Evolutionary conservation across 2,329 filamentous ascomycete genomes (phyloP).

Genomic region (Talaromyces sp.): DNA sequence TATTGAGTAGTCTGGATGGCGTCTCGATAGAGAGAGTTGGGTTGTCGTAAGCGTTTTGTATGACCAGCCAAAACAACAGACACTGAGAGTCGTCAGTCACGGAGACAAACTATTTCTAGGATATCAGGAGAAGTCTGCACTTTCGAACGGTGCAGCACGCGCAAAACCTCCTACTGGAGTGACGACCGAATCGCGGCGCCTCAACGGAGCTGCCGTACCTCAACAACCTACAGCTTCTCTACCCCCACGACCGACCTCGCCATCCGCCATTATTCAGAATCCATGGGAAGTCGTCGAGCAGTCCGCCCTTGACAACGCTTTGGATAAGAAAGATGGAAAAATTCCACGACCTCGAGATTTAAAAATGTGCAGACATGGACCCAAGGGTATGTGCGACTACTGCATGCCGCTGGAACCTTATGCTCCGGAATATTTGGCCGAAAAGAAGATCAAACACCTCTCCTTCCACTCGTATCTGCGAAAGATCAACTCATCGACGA

Average conservation of each 20-base stretch:
- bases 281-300: constrained; percentile 92
- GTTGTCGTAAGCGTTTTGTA: constrained; percentile 46
- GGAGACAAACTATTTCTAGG: constrained; percentile 87
- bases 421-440: constrained; percentile 77
- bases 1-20: constrained; percentile 50
- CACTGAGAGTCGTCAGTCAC: constrained; percentile 54
- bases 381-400: constrained; percentile 98
- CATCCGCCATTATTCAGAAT: constrained; percentile 67
- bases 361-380: constrained; percentile 92
- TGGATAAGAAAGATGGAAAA: constrained; percentile 89
- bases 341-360: constrained; percentile 69
- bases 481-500: constrained; percentile 93
- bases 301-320: constrained; percentile 76
- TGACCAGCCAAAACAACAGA: background rate
- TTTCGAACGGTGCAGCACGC: constrained; percentile 49
- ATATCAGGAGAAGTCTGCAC: constrained; percentile 61
- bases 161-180: constrained; percentile 20
- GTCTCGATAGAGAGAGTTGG: constrained; percentile 57
- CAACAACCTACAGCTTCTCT: constrained; percentile 60
- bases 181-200: constrained; percentile 29
- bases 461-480: constrained; percentile 93
- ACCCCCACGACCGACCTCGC: constrained; percentile 56
- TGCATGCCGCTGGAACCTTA: constrained; percentile 97
- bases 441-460: constrained; percentile 98
- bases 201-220: constrained; percentile 37